Percentiles rank a stretch among this genome's conserved stretches.
phyloP scores from a whole-genome alignment of 2,329 filamentous ascomycete genomes.

The Botrytis porri region DNA sequence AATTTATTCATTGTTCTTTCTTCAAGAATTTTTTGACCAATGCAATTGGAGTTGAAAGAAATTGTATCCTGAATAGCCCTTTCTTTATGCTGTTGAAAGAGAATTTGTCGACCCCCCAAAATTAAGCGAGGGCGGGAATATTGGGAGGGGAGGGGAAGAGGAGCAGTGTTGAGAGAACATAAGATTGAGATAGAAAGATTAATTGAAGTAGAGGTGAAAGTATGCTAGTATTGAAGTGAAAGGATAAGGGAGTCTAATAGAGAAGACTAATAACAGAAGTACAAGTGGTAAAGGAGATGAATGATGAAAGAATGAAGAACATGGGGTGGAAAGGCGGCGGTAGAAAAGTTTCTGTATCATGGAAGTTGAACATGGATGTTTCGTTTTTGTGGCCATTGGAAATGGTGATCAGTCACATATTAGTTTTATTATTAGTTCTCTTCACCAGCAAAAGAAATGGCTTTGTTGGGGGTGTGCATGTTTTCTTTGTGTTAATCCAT shows the following conservation, averaged over 20 bases:
- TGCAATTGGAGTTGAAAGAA: background rate
- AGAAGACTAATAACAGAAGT: background rate
- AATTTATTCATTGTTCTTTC: background rate
- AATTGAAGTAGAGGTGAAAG: background rate
- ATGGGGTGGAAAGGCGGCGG: background rate
- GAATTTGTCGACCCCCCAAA: background rate
- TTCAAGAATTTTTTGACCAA: background rate
- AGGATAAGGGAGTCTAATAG: fast-evolving
- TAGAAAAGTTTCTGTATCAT: background rate
- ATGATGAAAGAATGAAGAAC: background rate
- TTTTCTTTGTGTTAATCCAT: background rate
- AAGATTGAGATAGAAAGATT: no score
- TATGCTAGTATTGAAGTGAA: background rate
- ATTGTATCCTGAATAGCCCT: background rate
- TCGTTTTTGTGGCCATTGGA: background rate
- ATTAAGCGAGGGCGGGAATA: background rate
- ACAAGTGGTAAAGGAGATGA: background rate
- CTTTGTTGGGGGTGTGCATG: background rate
- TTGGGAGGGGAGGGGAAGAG: background rate
- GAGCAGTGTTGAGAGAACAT: no score
- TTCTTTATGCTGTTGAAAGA: background rate
- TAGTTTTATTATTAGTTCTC: background rate
- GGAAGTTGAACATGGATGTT: background rate
- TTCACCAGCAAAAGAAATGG: background rate
- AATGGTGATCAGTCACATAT: background rate